phyloP scores from a whole-genome alignment of 2,329 filamentous ascomycete genomes.

The Xylaria sp. region DNA sequence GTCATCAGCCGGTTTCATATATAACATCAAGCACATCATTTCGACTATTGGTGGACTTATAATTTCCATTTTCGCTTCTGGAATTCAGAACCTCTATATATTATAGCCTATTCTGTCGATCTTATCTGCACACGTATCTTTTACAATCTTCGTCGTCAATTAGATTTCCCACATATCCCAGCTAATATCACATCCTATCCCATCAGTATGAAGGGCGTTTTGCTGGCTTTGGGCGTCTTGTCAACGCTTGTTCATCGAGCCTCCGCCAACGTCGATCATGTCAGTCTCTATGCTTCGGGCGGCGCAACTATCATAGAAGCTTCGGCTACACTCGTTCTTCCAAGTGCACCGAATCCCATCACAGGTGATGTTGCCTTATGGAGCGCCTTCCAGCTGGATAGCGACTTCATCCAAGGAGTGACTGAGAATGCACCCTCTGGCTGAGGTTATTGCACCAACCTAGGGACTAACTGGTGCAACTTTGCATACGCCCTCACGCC shows the following conservation, averaged over 20 bases:
- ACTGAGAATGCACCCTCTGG: conserved; percentile 27
- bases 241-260: conserved; percentile 1
- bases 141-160: neutral
- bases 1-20: neutral
- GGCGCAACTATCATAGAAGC: conserved; percentile 27
- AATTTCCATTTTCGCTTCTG: conserved; percentile 4
- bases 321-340: conserved; percentile 29
- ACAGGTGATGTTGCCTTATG: conserved; percentile 26
- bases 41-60: conserved; percentile 24
- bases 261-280: conserved; percentile 14
- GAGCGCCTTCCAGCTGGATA: conserved; percentile 25
- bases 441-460: conserved; percentile 23
- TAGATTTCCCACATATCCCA: neutral
- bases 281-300: conserved; percentile 17
- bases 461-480: conserved; percentile 31
- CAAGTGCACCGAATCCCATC: conserved; percentile 19
- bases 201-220: conserved; percentile 5
- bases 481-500: conserved; percentile 29
- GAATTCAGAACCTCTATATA: conserved; percentile 4
- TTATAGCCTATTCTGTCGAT: neutral
- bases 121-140: neutral
- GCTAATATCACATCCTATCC: neutral
- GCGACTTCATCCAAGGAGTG: conserved; percentile 28
- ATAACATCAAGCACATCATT: neutral
- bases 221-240: neutral